Percentiles rank a stretch among this genome's conserved stretches.
phyloP scores from a whole-genome alignment of 306 rosid species.

The Malus sieversii region DNA sequence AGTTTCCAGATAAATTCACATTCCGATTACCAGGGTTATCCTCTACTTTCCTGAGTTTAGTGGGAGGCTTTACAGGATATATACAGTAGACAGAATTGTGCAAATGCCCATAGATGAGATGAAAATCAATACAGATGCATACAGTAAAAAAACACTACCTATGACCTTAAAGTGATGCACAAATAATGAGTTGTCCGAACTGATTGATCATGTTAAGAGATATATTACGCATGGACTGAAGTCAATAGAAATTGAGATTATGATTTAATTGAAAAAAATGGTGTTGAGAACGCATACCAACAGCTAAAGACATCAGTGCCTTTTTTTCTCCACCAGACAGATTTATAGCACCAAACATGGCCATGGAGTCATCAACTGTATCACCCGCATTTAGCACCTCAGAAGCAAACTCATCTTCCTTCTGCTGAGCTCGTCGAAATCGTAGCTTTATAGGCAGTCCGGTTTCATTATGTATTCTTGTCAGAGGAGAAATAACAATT shows the following conservation, averaged over 20 bases:
- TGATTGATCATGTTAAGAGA: neutral
- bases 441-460: slow-evolving; percentile 63
- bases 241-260: neutral
- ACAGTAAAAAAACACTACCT: neutral
- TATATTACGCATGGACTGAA: neutral
- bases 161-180: neutral
- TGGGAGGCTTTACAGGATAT: neutral
- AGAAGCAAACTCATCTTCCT: slow-evolving; percentile 66
- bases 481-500: slow-evolving; percentile 63
- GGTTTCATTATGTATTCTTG: slow-evolving; percentile 75
- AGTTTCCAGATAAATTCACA: neutral
- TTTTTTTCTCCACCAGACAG: slow-evolving; percentile 73
- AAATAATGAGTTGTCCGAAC: neutral
- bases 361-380: slow-evolving; percentile 79
- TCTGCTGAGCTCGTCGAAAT: slow-evolving; percentile 55
- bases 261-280: neutral
- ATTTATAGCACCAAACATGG: slow-evolving; percentile 68
- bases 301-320: slow-evolving; percentile 70
- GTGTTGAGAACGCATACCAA: slow-evolving; percentile 49
- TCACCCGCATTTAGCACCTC: slow-evolving; percentile 64
- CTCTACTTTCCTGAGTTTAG: neutral
- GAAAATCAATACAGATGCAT: neutral
- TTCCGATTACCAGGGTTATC: neutral
- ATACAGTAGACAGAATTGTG: neutral
- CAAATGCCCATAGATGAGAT: neutral